Base-by-base conservation (phyloP, 1,284 basidiomycete genomes). In the Sporisorium iseilematis-ciliati region DNA sequence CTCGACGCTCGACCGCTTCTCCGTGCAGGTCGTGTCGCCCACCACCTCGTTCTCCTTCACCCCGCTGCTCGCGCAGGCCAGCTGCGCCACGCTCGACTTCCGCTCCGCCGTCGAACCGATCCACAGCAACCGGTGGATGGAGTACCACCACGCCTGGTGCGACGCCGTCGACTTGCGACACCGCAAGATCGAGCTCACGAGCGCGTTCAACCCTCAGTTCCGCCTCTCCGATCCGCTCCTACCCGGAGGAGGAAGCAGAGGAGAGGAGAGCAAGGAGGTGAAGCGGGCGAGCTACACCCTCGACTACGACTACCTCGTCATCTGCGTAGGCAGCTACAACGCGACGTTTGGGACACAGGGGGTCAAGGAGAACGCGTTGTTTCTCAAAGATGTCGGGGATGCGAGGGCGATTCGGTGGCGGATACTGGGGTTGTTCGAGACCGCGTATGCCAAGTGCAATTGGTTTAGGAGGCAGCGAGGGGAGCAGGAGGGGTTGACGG, bases 251-350 rank as follows among this genome's bases (percentile, higher is more conserved):
- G 16, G 55, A 51, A 26, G 12, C 31, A 14, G 20, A 38, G 68
- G 8, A 35, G 57, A 16, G 41, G 23, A 58, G 38, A 4, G 29
- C 29, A 25, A 20, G 38, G 20, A 6, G 12, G n/a, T n/a, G n/a
- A 57, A 20, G 10, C 7, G 52, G 26, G 33, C 21, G 2, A 53
- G 21, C 40, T 81, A 77, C 20, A 35, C 53, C 20, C 29, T 82
- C 2, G 31, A 49, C 3, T 82, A 72, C 80, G 93, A 95, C 86
- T 92, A 92, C 84, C 88, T 96, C 7, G 90, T 95, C 49, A 90
- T 95, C 57, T 90, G 92, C 2, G 92, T 93, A 1, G 94, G 94
- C 0, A 90, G 91, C 56, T 94, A 95, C 85, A 90, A 90, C 1
- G 92, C 93, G 79, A 94, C 86, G 0, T 89, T 88, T 63, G 91